phyloP scores from a whole-genome alignment of 176 grass and related monocot species.

The Tillandsia leiboldiana region DNA sequence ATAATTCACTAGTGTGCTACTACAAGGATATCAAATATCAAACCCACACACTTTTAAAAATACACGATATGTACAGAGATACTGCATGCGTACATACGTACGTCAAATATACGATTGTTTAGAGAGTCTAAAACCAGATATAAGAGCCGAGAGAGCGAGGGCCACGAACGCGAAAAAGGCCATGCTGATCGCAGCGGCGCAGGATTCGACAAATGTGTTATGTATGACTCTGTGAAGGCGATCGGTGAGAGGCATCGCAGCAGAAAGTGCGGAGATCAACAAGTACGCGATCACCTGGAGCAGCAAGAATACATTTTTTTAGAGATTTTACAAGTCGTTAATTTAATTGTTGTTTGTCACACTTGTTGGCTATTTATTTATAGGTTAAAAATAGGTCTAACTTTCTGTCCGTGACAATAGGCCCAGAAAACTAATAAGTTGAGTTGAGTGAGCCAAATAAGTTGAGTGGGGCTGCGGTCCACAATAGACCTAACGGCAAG shows the following conservation, averaged over 20 bases:
- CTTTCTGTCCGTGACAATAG: too few species aligned
- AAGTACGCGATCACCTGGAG: conserved; percentile 67
- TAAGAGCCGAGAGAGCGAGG: conserved; percentile 50
- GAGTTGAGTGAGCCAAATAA: too few species aligned
- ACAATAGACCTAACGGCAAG: too few species aligned
- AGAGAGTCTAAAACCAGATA: conserved; percentile 78
- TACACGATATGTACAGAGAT: conserved; percentile 5
- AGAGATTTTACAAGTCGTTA: neutral
- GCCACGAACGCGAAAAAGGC: conserved; percentile 65
- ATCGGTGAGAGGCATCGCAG: conserved; percentile 70
- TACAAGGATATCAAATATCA: too few species aligned
- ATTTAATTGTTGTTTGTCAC: too few species aligned
- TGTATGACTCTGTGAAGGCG: conserved; percentile 65
- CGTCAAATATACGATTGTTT: conserved; percentile 56
- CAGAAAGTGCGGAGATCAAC: conserved; percentile 70
- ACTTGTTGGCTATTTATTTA: too few species aligned
- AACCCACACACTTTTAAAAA: neutral
- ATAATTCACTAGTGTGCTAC: too few species aligned
- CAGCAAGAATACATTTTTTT: neutral
- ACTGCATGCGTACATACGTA: conserved; percentile 1
- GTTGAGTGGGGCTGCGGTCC: too few species aligned
- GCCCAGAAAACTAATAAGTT: too few species aligned
- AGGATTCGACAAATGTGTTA: conserved; percentile 64
- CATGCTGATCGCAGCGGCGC: conserved; percentile 75
- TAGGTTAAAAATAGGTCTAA: too few species aligned